phyloP scores from a whole-genome alignment of 345 rosid species.

The Orychophragmus violaceus region DNA sequence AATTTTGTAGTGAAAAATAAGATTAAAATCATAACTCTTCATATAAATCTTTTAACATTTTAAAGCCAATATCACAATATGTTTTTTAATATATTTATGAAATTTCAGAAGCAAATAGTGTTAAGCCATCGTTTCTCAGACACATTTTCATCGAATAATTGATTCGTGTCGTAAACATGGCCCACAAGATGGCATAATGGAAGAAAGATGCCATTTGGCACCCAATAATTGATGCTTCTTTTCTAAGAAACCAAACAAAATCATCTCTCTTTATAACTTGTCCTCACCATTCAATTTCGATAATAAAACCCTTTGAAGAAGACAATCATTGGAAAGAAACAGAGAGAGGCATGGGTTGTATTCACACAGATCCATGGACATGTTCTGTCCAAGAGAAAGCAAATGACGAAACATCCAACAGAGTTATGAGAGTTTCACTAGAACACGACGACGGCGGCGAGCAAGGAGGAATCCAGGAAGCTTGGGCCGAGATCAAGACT shows the following conservation, averaged over 20 bases:
- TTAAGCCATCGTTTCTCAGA: neutral
- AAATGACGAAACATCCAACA: neutral
- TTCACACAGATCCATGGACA: conserved; percentile 31
- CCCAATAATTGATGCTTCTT: conserved; percentile 28
- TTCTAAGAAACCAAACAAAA: neutral
- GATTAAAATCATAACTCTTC: neutral
- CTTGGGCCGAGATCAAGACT: conserved; percentile 13
- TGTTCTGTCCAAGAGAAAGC: conserved; percentile 4
- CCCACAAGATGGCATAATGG: conserved; percentile 10
- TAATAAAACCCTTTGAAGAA: neutral
- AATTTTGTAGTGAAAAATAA: no score
- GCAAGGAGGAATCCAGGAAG: conserved; percentile 17
- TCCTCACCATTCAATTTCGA: neutral
- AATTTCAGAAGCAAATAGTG: neutral
- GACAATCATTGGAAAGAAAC: neutral
- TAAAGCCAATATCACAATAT: neutral
- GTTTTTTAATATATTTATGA: no score
- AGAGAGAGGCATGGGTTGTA: conserved; percentile 5
- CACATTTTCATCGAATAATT: neutral
- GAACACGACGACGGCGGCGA: neutral
- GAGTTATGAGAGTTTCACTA: neutral
- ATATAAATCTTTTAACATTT: no score
- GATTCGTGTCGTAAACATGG: conserved; percentile 11
- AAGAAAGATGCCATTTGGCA: conserved; percentile 5
- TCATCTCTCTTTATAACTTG: conserved; percentile 8